Evolutionary conservation across 352 stramenopile genomes (phyloP), one percentile per base, ranked within the genome.

Genomic region (Phytopythium ostracodes): DNA sequence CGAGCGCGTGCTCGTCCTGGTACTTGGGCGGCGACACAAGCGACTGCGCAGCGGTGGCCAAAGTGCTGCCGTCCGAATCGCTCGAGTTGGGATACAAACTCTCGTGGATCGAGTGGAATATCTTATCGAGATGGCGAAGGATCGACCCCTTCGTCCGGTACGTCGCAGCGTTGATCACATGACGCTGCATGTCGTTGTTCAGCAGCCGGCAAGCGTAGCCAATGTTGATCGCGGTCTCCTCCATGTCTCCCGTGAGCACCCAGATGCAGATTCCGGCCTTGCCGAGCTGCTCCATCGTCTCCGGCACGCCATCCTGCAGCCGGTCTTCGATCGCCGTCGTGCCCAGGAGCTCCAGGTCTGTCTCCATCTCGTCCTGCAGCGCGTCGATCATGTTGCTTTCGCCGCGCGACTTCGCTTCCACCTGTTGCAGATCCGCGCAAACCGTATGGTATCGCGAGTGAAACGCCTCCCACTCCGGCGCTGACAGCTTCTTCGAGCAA

Each of bases 131-230:
- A n/a, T 81, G 75, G 3, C 80, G 76, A 14, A 94, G 59, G 35
- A 92, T 80, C 0, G 73, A 75, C 1, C 82, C 81, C 54, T 91
- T 91, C 0, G 87, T 85, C 11, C 70, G 78, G 52, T 86, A 93
- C 36, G 69, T 84, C 7, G 74, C 67, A 7, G 72, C 66, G 56
- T 93, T 96, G 50, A 96, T 88, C 51, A 96, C 81, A 38, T 92
- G 77, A n/a, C 85, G 76, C 55, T 97, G 78, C 96, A 99, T 98
- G 59, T 97, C 94, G 44, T 97, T 96, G 56, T 94, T 98, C 4
- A 96, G 70, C 43, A 96, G 69, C 4, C 79, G 83, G 38, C 87
- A 96, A 17, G 87, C 88, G 38, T 89, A 96, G 5, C 83, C 83
- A 68, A 96, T 95, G 65, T 96, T 96, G 52, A 95, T 95, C 0